Percentiles rank a stretch among this genome's conserved stretches.
phyloP scores from a whole-genome alignment of 306 rosid genomes.

The Prunus mongolica region DNA sequence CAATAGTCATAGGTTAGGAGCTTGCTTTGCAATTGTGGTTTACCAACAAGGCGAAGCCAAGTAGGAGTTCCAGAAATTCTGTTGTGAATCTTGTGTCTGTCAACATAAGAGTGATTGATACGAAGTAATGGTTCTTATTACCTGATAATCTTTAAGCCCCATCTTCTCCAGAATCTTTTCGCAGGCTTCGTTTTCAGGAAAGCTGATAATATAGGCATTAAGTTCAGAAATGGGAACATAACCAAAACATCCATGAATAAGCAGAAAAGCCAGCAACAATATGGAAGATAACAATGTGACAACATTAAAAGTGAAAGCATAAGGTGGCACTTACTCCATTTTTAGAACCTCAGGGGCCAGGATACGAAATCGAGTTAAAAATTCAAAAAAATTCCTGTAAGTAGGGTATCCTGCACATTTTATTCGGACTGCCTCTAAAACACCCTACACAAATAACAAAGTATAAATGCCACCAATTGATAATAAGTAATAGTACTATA shows the following conservation, averaged over 20 bases:
- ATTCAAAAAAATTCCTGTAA: slow-evolving; percentile 60
- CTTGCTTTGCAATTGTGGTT: neutral
- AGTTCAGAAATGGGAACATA: slow-evolving; percentile 23
- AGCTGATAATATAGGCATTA: slow-evolving; percentile 38
- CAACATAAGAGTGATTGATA: slow-evolving; percentile 2
- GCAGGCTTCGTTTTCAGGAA: slow-evolving; percentile 63
- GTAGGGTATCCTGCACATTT: slow-evolving; percentile 96
- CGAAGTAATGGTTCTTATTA: slow-evolving; percentile 25
- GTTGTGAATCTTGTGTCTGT: neutral
- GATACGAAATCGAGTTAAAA: slow-evolving; percentile 55
- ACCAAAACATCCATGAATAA: slow-evolving; percentile 12
- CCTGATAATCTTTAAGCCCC: slow-evolving; percentile 82
- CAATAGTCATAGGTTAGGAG: neutral
- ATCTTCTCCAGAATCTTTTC: slow-evolving; percentile 59
- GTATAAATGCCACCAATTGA: slow-evolving; percentile 26
- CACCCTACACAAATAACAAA: slow-evolving; percentile 66
- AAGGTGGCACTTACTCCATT: slow-evolving; percentile 58
- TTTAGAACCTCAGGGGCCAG: slow-evolving; percentile 76
- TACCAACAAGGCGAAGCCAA: neutral
- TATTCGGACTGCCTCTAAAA: slow-evolving; percentile 91
- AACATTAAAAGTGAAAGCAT: neutral
- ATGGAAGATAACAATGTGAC: slow-evolving; percentile 16
- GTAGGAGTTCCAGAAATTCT: slow-evolving; percentile 10
- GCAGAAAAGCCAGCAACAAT: slow-evolving; percentile 17
- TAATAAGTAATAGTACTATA: slow-evolving; percentile 1